Conservation (phyloP, 2,329 filamentous ascomycete species). For the Pestalotiopsis fici region DNA sequence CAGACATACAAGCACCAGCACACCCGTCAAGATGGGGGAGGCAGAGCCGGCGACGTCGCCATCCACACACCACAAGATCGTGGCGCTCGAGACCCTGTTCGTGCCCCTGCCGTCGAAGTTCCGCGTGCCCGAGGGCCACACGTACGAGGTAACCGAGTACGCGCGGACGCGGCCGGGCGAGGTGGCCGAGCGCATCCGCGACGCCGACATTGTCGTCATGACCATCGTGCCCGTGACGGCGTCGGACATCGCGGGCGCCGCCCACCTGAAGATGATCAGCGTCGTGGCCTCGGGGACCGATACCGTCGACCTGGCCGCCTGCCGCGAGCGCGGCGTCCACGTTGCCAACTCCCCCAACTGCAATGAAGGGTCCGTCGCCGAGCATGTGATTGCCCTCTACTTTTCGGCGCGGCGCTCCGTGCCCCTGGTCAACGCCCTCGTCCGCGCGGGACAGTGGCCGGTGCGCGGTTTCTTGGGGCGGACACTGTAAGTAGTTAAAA, state of each 20-base stretch:
- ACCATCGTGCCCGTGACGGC: conserved; percentile 31
- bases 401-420: conserved; percentile 37
- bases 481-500: too few species aligned
- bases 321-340: conserved; percentile 28
- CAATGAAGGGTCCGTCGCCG: conserved; percentile 35
- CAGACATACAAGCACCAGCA: background rate
- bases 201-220: conserved; percentile 37
- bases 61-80: conserved; percentile 28
- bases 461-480: conserved; percentile 22
- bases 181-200: conserved; percentile 28
- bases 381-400: conserved; percentile 51
- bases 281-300: conserved; percentile 38
- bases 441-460: conserved; percentile 26
- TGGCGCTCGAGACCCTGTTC: conserved; percentile 33
- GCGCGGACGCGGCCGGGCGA: conserved; percentile 23
- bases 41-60: background rate
- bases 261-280: conserved; percentile 31
- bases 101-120: conserved; percentile 26
- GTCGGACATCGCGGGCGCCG: conserved; percentile 25
- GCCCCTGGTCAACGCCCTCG: conserved; percentile 28
- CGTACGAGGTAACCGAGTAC: conserved; percentile 29
- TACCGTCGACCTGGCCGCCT: conserved; percentile 35
- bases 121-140: conserved; percentile 29
- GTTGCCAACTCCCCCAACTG: conserved; percentile 38
- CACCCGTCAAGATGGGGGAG: background rate